A percentile compares a stretch with the other conserved stretches of the same genome.
These are phyloP conservation scores for Globisporangium orthogonon DNA, from an alignment of 352 stramenopile species.

Conservation along the genomic window DNA sequence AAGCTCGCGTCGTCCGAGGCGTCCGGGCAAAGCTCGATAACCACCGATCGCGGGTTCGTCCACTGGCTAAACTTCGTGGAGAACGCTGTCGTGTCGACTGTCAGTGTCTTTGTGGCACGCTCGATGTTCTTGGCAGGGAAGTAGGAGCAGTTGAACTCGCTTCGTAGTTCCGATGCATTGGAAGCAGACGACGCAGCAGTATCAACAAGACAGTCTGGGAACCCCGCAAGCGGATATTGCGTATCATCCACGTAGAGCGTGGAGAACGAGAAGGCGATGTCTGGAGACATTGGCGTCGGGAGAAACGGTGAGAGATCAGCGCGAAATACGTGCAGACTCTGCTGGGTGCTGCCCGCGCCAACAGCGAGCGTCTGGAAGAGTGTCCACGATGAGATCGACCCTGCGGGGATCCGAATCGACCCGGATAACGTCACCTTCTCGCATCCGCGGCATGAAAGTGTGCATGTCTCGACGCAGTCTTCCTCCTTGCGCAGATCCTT, in stretches of 20 bases:
- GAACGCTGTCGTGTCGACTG: constrained; percentile 33
- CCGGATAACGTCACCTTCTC: constrained; percentile 54
- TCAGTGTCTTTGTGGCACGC: constrained; percentile 11
- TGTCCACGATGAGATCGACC: constrained; percentile 30
- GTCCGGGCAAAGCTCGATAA: constrained; percentile 34
- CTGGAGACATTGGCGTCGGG: constrained; percentile 20
- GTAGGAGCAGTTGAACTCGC: constrained; percentile 36
- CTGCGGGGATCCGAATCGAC: constrained; percentile 23
- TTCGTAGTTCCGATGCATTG: background rate
- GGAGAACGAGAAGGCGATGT: constrained; percentile 31
- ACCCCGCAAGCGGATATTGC: constrained; percentile 42
- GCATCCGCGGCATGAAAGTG: constrained; percentile 54
- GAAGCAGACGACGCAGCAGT: background rate
- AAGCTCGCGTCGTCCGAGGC: constrained; percentile 24
- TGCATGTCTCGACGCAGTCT: constrained; percentile 62
- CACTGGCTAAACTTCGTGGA: constrained; percentile 33
- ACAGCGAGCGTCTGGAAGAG: constrained; percentile 29
- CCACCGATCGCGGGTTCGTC: constrained; percentile 16
- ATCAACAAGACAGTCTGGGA: constrained; percentile 40
- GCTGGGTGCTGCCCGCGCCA: constrained; percentile 2
- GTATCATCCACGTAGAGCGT: constrained; percentile 45
- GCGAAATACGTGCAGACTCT: constrained; percentile 32
- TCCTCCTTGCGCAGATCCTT: constrained; percentile 63
- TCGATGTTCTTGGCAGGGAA: constrained; percentile 12
- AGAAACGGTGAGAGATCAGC: constrained; percentile 43